Conservation (phyloP, 2,329 filamentous ascomycete species). For the Fusarium sp. region DNA sequence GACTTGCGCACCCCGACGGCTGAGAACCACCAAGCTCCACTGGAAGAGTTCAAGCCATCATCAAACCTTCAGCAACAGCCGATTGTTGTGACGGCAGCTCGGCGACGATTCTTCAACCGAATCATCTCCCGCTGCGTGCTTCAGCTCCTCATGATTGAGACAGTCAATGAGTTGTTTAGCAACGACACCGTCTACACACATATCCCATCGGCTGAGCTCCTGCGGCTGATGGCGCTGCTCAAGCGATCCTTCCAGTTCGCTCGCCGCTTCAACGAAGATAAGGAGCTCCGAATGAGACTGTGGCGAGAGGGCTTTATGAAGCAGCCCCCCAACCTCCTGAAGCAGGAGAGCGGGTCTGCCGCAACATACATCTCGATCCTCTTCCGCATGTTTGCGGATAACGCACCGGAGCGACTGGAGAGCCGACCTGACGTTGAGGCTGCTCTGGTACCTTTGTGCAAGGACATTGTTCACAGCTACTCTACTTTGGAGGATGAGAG, state of each 20-base stretch:
- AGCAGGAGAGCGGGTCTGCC: conserved; percentile 93
- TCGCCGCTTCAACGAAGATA: conserved; percentile 97
- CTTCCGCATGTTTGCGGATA: conserved; percentile 97
- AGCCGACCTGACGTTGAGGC: conserved; percentile 87
- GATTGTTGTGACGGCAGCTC: conserved; percentile 90
- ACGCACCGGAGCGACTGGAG: conserved; percentile 82
- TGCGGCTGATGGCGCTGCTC: conserved; percentile 91
- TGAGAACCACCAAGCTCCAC: conserved; percentile 56
- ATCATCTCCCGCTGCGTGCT: conserved; percentile 99
- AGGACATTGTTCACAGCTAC: conserved; percentile 91
- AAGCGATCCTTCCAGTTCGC: conserved; percentile 98
- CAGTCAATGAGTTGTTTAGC: conserved; percentile 97
- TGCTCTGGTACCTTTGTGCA: conserved; percentile 93
- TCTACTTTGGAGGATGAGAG: conserved; percentile 92
- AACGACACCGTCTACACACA: conserved; percentile 95
- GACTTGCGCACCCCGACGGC: conserved; percentile 49
- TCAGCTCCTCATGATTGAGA: conserved; percentile 99
- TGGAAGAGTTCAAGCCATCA: conserved; percentile 90
- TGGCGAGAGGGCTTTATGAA: conserved; percentile 99
- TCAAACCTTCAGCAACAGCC: conserved; percentile 86
- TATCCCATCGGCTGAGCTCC: conserved; percentile 89
- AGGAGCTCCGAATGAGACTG: conserved; percentile 91
- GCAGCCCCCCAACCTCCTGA: conserved; percentile 95
- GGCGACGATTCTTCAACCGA: conserved; percentile 96
- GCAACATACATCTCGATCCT: conserved; percentile 96